These are phyloP conservation scores for Colletotrichum lini DNA, from an alignment of 2,329 filamentous ascomycete genomes.

Conservation along the genomic window DNA sequence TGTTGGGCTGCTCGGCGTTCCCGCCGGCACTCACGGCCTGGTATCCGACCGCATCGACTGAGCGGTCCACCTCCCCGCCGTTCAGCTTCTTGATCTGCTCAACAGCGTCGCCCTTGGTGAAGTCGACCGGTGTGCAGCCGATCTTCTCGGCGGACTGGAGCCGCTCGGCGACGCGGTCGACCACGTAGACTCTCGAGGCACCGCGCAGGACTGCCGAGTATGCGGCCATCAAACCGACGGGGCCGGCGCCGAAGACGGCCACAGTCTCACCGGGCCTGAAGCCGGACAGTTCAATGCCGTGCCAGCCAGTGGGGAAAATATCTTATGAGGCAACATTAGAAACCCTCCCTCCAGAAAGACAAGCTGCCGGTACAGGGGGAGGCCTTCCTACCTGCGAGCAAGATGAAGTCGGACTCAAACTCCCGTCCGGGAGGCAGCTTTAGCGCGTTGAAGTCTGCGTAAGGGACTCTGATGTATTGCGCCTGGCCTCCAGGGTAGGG, in stretches of 20 bases:
- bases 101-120: constrained; percentile 71
- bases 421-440: constrained; percentile 73
- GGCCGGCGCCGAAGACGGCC: constrained; percentile 75
- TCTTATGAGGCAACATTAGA: constrained; percentile 40
- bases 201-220: constrained; percentile 74
- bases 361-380: constrained; percentile 38
- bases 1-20: constrained; percentile 72
- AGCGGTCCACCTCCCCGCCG: constrained; percentile 69
- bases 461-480: constrained; percentile 75
- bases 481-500: constrained; percentile 66
- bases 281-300: constrained; percentile 69
- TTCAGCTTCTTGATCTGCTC: constrained; percentile 73
- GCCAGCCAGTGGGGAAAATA: constrained; percentile 63
- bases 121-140: constrained; percentile 73
- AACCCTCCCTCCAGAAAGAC: too few relatives aligned
- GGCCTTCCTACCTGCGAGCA: constrained; percentile 61
- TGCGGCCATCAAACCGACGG: constrained; percentile 77
- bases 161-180: constrained; percentile 74
- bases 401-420: constrained; percentile 72
- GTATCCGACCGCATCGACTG: constrained; percentile 77
- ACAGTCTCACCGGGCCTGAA: constrained; percentile 74
- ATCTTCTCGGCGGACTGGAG: constrained; percentile 73
- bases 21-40: constrained; percentile 71
- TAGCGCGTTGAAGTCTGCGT: constrained; percentile 77
- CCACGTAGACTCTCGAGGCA: constrained; percentile 72